Conservation (phyloP, 352 stramenopile genomes). For the Hyaloperonospora arabidopsidis region DNA sequence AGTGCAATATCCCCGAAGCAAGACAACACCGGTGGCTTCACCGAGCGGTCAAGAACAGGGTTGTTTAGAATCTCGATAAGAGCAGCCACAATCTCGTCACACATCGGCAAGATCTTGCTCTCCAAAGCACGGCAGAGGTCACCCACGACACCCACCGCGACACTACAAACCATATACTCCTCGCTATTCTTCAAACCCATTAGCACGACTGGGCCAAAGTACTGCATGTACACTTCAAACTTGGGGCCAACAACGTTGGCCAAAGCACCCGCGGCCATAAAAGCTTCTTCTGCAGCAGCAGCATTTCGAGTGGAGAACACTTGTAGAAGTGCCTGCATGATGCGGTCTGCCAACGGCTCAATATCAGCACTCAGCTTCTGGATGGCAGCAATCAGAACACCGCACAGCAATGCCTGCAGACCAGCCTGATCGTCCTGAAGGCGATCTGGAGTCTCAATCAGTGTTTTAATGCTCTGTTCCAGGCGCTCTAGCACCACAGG, state of each 20-base stretch:
- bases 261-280: constrained; percentile 90
- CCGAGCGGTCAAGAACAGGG: constrained; percentile 85
- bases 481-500: constrained; percentile 72
- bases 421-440: constrained; percentile 68
- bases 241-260: constrained; percentile 90
- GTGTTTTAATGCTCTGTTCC: constrained; percentile 53
- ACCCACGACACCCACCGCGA: constrained; percentile 91
- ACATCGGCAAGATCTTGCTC: constrained; percentile 86
- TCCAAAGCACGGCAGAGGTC: constrained; percentile 93
- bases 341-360: constrained; percentile 81
- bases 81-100: constrained; percentile 90
- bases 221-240: constrained; percentile 94
- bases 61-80: constrained; percentile 95
- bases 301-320: constrained; percentile 92
- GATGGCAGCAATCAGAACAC: constrained; percentile 89
- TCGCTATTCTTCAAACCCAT: constrained; percentile 91
- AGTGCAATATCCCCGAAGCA: constrained; percentile 97
- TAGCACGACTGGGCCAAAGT: constrained; percentile 89
- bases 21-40: constrained; percentile 94
- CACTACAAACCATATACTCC: constrained; percentile 94
- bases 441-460: constrained; percentile 67
- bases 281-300: constrained; percentile 92
- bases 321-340: constrained; percentile 93
- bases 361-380: constrained; percentile 90
- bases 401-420: constrained; percentile 83